phyloP scores from a whole-genome alignment of 495 filamentous ascomycete genomes.

The Hyaloscypha hepaticicola region DNA sequence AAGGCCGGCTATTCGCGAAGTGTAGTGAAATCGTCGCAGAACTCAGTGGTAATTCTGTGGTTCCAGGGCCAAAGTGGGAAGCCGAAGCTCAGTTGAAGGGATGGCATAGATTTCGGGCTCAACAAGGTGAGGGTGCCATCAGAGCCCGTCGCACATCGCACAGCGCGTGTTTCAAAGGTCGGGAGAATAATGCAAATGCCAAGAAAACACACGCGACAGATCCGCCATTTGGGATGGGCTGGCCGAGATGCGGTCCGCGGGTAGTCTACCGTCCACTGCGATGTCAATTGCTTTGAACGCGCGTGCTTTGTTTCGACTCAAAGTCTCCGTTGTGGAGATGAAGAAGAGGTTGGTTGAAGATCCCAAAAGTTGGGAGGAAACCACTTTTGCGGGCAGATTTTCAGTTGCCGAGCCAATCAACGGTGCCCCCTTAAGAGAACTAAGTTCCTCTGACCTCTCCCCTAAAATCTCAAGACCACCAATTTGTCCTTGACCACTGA shows the following conservation, averaged over 20 bases:
- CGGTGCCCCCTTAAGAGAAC: too few relatives aligned
- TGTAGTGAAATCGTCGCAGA: slow-evolving; percentile 13
- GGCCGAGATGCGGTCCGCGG: not conserved
- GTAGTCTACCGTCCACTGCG: not conserved
- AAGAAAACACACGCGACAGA: slow-evolving; percentile 14
- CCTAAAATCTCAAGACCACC: not conserved
- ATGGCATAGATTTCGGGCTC: not conserved
- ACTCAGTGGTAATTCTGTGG: slow-evolving; percentile 2
- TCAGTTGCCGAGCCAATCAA: not conserved
- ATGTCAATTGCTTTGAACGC: not conserved
- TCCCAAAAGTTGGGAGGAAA: not conserved
- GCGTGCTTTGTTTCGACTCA: not conserved
- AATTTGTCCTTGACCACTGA: not conserved
- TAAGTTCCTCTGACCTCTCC: too few relatives aligned
- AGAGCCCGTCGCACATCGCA: slow-evolving; percentile 11
- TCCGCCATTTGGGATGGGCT: not conserved
- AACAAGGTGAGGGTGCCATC: not conserved
- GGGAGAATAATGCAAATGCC: slow-evolving; percentile 8
- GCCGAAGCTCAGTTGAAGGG: slow-evolving; percentile 3
- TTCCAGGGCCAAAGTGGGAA: not conserved
- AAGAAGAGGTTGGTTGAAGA: not conserved
- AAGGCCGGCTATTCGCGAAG: not conserved
- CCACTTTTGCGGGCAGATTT: not conserved
- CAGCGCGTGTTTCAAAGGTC: slow-evolving; percentile 15
- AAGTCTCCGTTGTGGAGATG: not conserved